A percentile compares a stretch with the other conserved stretches of the same genome.
Conservation (phyloP, 2,329 filamentous ascomycete genomes). For the Cladobotryum protrusum region DNA sequence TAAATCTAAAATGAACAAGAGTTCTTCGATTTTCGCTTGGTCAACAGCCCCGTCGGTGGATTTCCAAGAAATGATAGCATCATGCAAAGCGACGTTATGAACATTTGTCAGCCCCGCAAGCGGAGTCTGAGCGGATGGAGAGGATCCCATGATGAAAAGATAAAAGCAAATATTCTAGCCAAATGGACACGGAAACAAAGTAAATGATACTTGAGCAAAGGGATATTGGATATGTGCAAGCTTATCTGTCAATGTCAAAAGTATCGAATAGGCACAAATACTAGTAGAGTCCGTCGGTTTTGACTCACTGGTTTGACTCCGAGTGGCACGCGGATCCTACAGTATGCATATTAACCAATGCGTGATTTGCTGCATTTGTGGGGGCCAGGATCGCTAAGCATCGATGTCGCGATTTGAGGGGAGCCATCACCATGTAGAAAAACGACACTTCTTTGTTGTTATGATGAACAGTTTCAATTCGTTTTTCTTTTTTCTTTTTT, state of each 20-base stretch:
- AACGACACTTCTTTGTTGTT: no score
- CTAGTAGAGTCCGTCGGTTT: no score
- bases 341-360: not conserved
- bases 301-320: not conserved
- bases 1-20: slow-evolving; percentile 23
- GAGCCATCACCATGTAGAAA: no score
- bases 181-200: not conserved
- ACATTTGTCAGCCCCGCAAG: slow-evolving; percentile 11
- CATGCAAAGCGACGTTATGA: slow-evolving; percentile 17
- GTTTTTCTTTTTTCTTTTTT: no score
- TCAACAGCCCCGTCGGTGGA: slow-evolving; percentile 10
- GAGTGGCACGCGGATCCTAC: slow-evolving; percentile 7
- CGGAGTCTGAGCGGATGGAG: not conserved
- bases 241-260: no score
- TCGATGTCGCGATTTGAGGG: not conserved
- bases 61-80: slow-evolving; percentile 24
- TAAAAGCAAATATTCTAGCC: not conserved
- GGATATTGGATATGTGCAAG: no score
- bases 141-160: not conserved
- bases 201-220: no score
- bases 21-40: slow-evolving; percentile 17
- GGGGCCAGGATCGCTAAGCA: not conserved
- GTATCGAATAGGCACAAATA: no score
- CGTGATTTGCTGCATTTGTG: slow-evolving; percentile 8
- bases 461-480: no score